Percentiles rank a stretch among this genome's conserved stretches.
These are phyloP conservation scores for Leccinum pellstonianum DNA, from an alignment of 768 basidiomycete genomes.

Conservation along the genomic window DNA sequence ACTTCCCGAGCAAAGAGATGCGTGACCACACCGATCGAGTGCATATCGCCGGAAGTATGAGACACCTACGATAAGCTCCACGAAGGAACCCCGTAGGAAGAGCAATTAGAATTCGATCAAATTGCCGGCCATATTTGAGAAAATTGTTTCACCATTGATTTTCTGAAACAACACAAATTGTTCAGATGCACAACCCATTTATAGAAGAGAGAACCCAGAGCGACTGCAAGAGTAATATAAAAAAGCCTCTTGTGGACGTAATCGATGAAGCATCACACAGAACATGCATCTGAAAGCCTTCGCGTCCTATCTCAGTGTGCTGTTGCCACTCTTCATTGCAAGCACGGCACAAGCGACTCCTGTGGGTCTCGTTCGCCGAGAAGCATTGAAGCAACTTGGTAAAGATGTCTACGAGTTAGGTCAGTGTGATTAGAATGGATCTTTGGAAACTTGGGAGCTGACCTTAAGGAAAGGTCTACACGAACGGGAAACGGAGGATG, in stretches of 20 bases:
- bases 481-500: not conserved
- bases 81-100: not conserved
- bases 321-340: constrained; percentile 3
- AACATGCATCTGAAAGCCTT: constrained; percentile 2
- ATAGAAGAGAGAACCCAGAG: not conserved
- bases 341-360: constrained; percentile 1
- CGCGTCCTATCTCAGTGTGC: not conserved
- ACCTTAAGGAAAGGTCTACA: not conserved
- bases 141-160: not conserved
- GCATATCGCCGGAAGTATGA: not conserved
- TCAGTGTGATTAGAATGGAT: not conserved
- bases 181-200: not conserved
- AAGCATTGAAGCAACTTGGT: not conserved
- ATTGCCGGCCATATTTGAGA: not conserved
- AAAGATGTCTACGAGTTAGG: not conserved
- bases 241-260: not conserved
- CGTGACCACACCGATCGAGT: not conserved
- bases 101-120: not conserved
- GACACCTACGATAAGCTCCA: not conserved
- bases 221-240: no score
- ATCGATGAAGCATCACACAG: not conserved
- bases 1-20: not conserved
- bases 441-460: not conserved
- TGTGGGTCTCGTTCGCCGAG: not conserved
- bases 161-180: no score